Evolutionary conservation across 2,329 filamentous ascomycete species (phyloP).

Genomic region (Fusarium sp.): DNA sequence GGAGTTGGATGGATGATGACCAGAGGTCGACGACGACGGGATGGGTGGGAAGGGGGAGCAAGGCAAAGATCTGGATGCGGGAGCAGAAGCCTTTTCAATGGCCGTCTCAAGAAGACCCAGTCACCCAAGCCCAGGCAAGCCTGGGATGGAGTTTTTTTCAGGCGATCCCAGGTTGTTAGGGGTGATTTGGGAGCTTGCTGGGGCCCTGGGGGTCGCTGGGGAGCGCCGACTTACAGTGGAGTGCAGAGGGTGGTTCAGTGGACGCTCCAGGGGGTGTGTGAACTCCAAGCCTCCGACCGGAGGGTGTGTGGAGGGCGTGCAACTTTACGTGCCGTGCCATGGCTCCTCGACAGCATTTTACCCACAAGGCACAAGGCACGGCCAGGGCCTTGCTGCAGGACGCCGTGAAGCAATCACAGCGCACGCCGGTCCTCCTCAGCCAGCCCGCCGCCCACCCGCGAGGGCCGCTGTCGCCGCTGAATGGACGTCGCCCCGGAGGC

Average conservation of each 20-base stretch:
- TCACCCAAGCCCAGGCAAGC: conserved; percentile 33
- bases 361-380: conserved; percentile 37
- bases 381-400: conserved; percentile 19
- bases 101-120: conserved; percentile 39
- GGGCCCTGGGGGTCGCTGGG: conserved; percentile 39
- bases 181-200: conserved; percentile 46
- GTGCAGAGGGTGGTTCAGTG: conserved; percentile 26
- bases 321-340: conserved; percentile 14
- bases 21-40: conserved; percentile 33
- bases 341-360: conserved; percentile 5
- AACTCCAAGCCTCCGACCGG: background rate
- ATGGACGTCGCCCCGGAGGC: conserved; percentile 37
- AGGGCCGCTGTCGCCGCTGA: conserved; percentile 35
- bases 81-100: conserved; percentile 54
- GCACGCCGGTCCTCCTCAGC: conserved; percentile 37
- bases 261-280: conserved; percentile 10
- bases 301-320: conserved; percentile 19
- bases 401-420: conserved; percentile 37
- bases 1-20: conserved; percentile 30
- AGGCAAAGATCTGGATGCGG: conserved; percentile 46
- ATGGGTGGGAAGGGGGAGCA: conserved; percentile 45
- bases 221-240: conserved; percentile 38
- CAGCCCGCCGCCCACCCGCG: conserved; percentile 32
- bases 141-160: conserved; percentile 44
- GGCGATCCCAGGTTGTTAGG: conserved; percentile 48